These are phyloP conservation scores for Brettanomyces sp. DNA, from an alignment of 805 yeast genomes.

Conservation along the genomic window DNA sequence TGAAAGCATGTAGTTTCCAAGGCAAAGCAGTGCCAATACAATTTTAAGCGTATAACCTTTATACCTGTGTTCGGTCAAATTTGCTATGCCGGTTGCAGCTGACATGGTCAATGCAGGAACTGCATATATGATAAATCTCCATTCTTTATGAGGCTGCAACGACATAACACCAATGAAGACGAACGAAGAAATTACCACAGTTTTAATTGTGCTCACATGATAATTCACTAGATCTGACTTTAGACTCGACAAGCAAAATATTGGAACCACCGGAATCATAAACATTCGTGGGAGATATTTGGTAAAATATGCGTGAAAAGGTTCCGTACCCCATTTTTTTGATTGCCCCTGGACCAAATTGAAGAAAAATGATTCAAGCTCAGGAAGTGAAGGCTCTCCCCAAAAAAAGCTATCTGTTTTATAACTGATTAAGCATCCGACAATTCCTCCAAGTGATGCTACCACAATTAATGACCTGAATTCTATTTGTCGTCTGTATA, in stretches of 20 bases:
- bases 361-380: conserved; percentile 58
- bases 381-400: conserved; percentile 52
- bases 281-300: conserved; percentile 40
- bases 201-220: conserved; percentile 26
- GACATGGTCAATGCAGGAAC: conserved; percentile 58
- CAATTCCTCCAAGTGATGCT: conserved; percentile 37
- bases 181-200: conserved; percentile 42
- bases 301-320: conserved; percentile 58
- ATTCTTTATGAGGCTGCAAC: conserved; percentile 84
- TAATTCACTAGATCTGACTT: conserved; percentile 17
- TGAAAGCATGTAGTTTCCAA: conserved; percentile 22
- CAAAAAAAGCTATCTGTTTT: conserved; percentile 71
- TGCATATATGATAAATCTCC: conserved; percentile 78
- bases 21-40: background rate
- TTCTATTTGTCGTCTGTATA: conserved; percentile 35
- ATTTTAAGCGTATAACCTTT: background rate
- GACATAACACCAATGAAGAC: conserved; percentile 59
- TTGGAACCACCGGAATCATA: conserved; percentile 35
- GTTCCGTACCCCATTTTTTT: conserved; percentile 77
- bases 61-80: conserved; percentile 8
- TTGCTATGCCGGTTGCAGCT: conserved; percentile 37
- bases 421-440: conserved; percentile 41
- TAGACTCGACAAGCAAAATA: conserved; percentile 26
- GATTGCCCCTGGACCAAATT: conserved; percentile 74
- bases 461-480: conserved; percentile 30